Evolutionary conservation across 306 rosid genomes (phyloP), one percentile per base, ranked within the genome.

Genomic region (Prunus mira): DNA sequence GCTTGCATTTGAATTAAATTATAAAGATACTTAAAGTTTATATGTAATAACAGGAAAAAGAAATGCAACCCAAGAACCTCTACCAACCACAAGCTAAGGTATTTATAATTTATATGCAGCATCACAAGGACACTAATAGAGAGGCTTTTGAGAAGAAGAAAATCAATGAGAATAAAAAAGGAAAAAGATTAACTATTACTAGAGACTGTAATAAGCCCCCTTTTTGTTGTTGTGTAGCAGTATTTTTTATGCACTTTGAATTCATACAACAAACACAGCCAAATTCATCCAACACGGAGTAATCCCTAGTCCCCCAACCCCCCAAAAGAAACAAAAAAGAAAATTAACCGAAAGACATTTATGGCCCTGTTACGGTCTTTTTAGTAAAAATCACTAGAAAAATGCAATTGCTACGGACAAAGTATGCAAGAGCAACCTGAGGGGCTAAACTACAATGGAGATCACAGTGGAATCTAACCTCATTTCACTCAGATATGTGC

Each of bases 1-100:
- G 3, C 19, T 17, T 19, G 45, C 5, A 3, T 70, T 28, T 32
- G 46, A 51, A 69, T 30, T 28, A 49, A 17, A 52, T 30, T 51
- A 10, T 5, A 30, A 20, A 22, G 1, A 55, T 41, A 56, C 20
- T 6, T 56, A 8, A 27, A 57, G 22, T 4, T 64, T 64, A 12
- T 55, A 55, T 55, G 28, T 20, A 41, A 18, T 56, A 72, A 52
- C 50, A 71, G 15, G 64, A 54, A 70, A 71, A 71, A 12, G 4
- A 71, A 65, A 52, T 71, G 64, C 64, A 71, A 71, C 64, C 75
- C 63, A 32, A 19, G 64, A 54, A 55, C 76, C 34, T 34, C 32
- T 52, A 72, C 50, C 49, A 2, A 54, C 74, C 74, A 56, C 65
- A 28, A 3, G 11, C 28, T 19, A 55, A 52, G 50, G n/a, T 24